phyloP scores from a whole-genome alignment of 768 basidiomycete genomes.

The Suillus decipiens region DNA sequence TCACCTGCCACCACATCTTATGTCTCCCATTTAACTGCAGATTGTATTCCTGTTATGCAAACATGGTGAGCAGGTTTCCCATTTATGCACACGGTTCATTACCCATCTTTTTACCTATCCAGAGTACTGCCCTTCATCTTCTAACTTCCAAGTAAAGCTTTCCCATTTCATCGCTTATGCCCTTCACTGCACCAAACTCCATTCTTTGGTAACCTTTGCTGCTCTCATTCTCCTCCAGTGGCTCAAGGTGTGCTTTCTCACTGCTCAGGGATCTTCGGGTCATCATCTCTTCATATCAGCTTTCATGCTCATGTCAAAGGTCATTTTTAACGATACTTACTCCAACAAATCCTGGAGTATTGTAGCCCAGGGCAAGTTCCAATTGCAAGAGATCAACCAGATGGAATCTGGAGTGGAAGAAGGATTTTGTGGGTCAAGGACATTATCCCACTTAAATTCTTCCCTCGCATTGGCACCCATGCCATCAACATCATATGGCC shows the following conservation, averaged over 20 bases:
- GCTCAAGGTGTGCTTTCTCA: conserved; percentile 71
- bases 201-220: conserved; percentile 47
- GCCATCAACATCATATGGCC: conserved; percentile 30
- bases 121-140: conserved; percentile 61
- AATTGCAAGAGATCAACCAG: conserved; percentile 73
- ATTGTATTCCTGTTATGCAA: no score
- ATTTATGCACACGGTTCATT: conserved; percentile 76
- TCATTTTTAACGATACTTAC: conserved; percentile 94
- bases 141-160: conserved; percentile 36
- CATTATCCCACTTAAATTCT: conserved; percentile 67
- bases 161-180: conserved; percentile 70
- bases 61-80: conserved; percentile 68
- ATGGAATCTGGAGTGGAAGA: no score
- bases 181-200: conserved; percentile 65
- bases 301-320: conserved; percentile 73
- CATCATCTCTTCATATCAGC: conserved; percentile 73
- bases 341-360: conserved; percentile 93
- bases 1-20: no score
- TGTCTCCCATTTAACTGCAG: no score
- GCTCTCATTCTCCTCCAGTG: conserved; percentile 55
- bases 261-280: conserved; percentile 74
- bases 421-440: conserved; percentile 57
- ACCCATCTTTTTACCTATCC: conserved; percentile 87
- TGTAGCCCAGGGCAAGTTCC: conserved; percentile 87
- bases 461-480: conserved; percentile 39